phyloP scores from a whole-genome alignment of 371 early-diverging fungal species.

The Mucor sp. region DNA sequence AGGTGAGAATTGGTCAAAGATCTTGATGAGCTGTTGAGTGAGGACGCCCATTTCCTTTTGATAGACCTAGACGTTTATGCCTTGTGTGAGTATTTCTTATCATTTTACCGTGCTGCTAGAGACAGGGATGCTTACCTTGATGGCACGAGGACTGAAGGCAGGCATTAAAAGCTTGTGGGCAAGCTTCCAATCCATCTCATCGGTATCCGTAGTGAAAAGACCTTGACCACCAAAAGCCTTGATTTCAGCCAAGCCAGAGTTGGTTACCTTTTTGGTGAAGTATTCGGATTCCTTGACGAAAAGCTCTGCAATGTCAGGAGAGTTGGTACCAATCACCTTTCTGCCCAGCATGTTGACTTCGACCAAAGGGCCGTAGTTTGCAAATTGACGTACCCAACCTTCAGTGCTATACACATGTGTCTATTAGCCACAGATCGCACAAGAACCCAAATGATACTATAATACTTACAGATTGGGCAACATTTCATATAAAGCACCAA shows the following conservation, averaged over 20 bases:
- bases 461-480: slow-evolving; percentile 36
- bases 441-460: not conserved
- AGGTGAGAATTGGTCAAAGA: slow-evolving; percentile 41
- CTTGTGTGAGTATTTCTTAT: not conserved
- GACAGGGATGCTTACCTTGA: slow-evolving; percentile 22
- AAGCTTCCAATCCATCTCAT: slow-evolving; percentile 50
- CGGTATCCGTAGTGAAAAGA: slow-evolving; percentile 48
- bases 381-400: slow-evolving; percentile 31
- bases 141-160: slow-evolving; percentile 47
- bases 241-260: slow-evolving; percentile 30
- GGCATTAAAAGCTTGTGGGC: slow-evolving; percentile 62
- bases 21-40: slow-evolving; percentile 33
- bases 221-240: slow-evolving; percentile 43
- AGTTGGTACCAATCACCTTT: slow-evolving; percentile 28
- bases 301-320: slow-evolving; percentile 39
- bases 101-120: not conserved
- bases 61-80: slow-evolving; percentile 28
- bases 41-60: slow-evolving; percentile 47
- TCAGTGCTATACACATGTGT: slow-evolving; percentile 15
- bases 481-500: slow-evolving; percentile 41
- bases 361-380: slow-evolving; percentile 31
- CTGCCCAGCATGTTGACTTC: slow-evolving; percentile 31
- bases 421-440: not conserved
- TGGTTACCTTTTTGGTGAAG: slow-evolving; percentile 41
- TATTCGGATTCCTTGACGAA: slow-evolving; percentile 41